Base-by-base conservation (phyloP, 2,329 filamentous ascomycete species). In the Colletotrichum truncatum region DNA sequence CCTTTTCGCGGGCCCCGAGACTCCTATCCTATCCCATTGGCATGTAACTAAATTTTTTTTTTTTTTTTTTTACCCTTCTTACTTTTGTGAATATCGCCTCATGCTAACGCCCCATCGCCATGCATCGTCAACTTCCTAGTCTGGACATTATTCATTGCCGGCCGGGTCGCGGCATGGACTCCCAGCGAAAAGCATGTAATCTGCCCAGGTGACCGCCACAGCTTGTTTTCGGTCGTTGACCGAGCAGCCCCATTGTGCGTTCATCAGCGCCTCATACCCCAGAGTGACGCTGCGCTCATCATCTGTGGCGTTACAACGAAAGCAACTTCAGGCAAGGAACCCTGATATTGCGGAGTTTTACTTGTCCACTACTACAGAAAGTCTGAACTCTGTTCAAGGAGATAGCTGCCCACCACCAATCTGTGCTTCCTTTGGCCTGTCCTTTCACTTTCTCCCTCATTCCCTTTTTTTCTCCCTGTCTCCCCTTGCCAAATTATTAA, bases 231-330 rank as follows among this genome's bases (percentile, higher is more conserved):
- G 63, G 63, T 38, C 28, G 21, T 56, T 63, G 63, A 62, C 63
- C 63, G 63, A 66, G 48, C 12, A 34, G 30, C 28, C 39, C 57
- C 57, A 51, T 62, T 18, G 18, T 39, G 32, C 23, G 32, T 53
- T 65, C 48, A 41, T 48, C 48, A 43, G 30, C 41, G 62, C 57
- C 57, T 49, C n/a, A 64, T 56, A 46, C 57, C 41, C 58, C 28
- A 53, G 23, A 61, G 28, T 46, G 45, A 56, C 38, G 53, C 63
- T 38, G 26, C n/a, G 28, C 49, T 43, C 49, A 56, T 41, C 34
- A 18, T 54, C 32, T 66, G 49, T 66, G 63, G 63, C 63, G 63
- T 56, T 45, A 9, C 63, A 56, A 28, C 23, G 49, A 48, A n/a
- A 55, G 43, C 21, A 36, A 43, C 43, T 12, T 21, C 26, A 36